phyloP scores from a whole-genome alignment of 495 filamentous ascomycete genomes.

The Penicillium paxilli region DNA sequence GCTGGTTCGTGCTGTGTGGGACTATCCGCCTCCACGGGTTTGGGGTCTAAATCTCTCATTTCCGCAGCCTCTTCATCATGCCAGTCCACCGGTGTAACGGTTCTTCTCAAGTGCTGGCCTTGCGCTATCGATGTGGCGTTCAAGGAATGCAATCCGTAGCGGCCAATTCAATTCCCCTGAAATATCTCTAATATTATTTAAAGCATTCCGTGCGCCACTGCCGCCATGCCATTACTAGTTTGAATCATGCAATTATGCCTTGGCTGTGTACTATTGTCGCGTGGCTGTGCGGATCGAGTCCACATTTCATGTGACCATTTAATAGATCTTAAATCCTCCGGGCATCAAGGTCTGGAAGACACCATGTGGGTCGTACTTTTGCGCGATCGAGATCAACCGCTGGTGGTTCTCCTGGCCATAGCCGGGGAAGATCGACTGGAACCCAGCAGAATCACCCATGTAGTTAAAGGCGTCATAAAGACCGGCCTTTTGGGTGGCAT shows the following conservation, averaged over 20 bases:
- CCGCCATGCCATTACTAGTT: neutral
- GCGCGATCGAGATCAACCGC: slow-evolving; percentile 34
- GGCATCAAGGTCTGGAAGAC: slow-evolving; percentile 51
- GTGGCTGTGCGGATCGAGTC: neutral
- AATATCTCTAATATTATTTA: neutral
- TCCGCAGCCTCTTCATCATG: neutral
- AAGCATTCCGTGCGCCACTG: neutral
- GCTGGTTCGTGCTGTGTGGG: neutral
- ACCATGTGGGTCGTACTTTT: slow-evolving; percentile 50
- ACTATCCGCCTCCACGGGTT: neutral
- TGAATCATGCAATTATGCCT: neutral
- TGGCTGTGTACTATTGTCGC: neutral
- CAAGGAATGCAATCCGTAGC: neutral
- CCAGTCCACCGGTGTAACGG: too few species aligned
- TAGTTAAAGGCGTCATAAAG: slow-evolving; percentile 36
- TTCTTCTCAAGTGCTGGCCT: too few species aligned
- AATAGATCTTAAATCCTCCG: slow-evolving; percentile 38
- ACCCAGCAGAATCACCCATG: slow-evolving; percentile 32
- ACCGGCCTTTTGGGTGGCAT: slow-evolving; percentile 30
- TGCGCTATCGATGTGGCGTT: neutral
- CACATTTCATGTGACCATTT: neutral
- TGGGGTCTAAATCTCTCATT: neutral
- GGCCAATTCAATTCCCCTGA: neutral
- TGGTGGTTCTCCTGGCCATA: slow-evolving; percentile 47
- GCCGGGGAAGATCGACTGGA: slow-evolving; percentile 39